phyloP scores from a whole-genome alignment of 1,284 basidiomycete species.

The Amylostereum areolatum region DNA sequence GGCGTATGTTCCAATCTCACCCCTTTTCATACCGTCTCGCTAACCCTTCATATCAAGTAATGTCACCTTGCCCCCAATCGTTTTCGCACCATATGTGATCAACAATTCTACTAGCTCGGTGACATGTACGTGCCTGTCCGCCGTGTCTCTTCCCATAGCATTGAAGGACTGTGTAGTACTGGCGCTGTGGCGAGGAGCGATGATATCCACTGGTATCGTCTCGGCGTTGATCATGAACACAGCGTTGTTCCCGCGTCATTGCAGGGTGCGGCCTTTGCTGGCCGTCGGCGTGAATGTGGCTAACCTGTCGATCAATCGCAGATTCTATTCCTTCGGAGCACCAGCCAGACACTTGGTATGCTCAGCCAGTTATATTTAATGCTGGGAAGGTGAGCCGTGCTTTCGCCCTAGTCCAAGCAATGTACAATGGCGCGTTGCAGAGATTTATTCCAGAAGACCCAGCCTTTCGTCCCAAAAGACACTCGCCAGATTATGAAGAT shows the following conservation, averaged over 20 bases:
- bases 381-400: constrained; percentile 33
- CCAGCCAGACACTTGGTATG: constrained; percentile 33
- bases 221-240: constrained; percentile 41
- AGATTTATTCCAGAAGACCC: constrained; percentile 30
- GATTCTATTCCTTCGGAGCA: constrained; percentile 40
- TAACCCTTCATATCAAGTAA: constrained; percentile 23
- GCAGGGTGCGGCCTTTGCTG: constrained; percentile 27
- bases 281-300: background rate
- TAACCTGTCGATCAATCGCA: constrained; percentile 12
- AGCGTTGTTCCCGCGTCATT: constrained; percentile 42
- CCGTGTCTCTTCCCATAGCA: no score
- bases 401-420: background rate
- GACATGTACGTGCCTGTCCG: constrained; percentile 17
- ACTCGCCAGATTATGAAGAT: constrained; percentile 33
- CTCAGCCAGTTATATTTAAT: constrained; percentile 39
- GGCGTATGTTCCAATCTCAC: constrained; percentile 27
- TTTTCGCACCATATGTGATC: constrained; percentile 33
- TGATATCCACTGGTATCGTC: constrained; percentile 41
- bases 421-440: constrained; percentile 17
- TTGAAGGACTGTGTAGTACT: constrained; percentile 24
- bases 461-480: constrained; percentile 24
- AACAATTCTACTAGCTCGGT: constrained; percentile 21
- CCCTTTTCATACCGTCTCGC: background rate
- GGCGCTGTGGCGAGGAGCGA: constrained; percentile 31
- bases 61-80: constrained; percentile 40